phyloP scores from a whole-genome alignment of 495 filamentous ascomycete genomes.

The Podospora bellae-mahoneyi region DNA sequence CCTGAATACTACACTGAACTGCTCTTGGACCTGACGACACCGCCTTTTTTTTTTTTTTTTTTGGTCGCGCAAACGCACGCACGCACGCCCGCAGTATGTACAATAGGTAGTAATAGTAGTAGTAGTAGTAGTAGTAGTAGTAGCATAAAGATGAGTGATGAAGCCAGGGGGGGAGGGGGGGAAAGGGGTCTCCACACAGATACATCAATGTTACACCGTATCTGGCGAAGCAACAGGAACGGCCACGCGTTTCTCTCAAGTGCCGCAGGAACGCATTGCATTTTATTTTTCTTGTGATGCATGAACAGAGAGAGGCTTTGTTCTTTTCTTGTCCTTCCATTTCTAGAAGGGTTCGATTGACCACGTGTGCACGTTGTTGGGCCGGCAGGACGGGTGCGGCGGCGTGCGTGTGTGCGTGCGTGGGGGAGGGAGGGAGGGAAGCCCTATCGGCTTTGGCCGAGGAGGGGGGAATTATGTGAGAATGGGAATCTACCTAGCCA shows the following conservation, averaged over 20 bases:
- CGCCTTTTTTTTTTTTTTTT: neutral
- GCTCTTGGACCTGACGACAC: neutral
- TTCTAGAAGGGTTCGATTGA: neutral
- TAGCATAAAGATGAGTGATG: too few species aligned
- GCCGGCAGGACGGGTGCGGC: neutral
- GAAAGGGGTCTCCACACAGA: too few species aligned
- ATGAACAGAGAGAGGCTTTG: neutral
- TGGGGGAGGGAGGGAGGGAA: neutral
- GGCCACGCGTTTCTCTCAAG: neutral
- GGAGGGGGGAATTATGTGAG: neutral
- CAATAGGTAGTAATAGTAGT: too few species aligned
- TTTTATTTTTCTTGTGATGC: neutral
- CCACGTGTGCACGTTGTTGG: neutral
- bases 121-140: too few species aligned
- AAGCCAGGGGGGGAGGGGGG: too few species aligned
- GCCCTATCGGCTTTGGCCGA: neutral
- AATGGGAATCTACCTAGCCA: neutral
- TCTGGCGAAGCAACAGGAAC: neutral
- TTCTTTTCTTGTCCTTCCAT: neutral
- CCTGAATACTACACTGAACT: neutral
- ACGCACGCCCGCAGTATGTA: too few species aligned
- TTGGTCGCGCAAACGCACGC: neutral
- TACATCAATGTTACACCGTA: neutral
- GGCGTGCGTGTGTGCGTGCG: too few species aligned
- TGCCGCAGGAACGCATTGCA: neutral